Conservation (phyloP, 1,284 basidiomycete species). For the Cystobasidium sp. region DNA sequence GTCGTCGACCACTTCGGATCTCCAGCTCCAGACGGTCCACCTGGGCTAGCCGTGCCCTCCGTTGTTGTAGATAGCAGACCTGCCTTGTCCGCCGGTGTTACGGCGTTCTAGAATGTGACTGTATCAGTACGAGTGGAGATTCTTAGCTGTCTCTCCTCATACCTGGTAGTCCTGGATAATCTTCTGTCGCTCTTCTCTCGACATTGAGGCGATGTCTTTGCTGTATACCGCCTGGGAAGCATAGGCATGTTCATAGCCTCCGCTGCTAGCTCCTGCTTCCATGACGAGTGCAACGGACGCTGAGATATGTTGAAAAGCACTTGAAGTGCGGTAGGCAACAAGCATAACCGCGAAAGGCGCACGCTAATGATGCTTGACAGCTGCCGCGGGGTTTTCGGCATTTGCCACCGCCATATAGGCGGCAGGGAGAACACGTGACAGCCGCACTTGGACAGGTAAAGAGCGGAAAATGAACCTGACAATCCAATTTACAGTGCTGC, state of each 20-base stretch:
- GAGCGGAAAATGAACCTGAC: no score
- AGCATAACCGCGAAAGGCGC: no score
- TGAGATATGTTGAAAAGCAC: no score
- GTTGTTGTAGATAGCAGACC: constrained; percentile 1
- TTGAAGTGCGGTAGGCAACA: not conserved
- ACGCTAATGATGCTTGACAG: no score
- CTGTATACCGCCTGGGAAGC: not conserved
- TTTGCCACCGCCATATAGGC: no score
- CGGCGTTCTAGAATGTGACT: not conserved
- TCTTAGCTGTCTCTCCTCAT: not conserved
- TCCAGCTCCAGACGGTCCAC: not conserved
- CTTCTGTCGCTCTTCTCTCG: constrained; percentile 15
- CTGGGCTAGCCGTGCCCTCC: constrained; percentile 2
- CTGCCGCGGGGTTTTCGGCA: no score
- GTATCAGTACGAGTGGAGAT: not conserved
- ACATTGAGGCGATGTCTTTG: constrained; percentile 1
- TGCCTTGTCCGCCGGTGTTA: constrained; percentile 5
- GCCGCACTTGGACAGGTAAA: no score
- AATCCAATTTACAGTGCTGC: not conserved
- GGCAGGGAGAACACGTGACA: no score
- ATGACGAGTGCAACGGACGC: no score
- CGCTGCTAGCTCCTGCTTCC: not conserved
- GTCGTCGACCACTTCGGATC: constrained; percentile 21
- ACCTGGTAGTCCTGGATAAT: constrained; percentile 20
- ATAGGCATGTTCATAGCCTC: constrained; percentile 17